A percentile compares a stretch with the other conserved stretches of the same genome.
Conservation (phyloP, 2,329 filamentous ascomycete genomes). For the Fusarium brevicatenulatum region DNA sequence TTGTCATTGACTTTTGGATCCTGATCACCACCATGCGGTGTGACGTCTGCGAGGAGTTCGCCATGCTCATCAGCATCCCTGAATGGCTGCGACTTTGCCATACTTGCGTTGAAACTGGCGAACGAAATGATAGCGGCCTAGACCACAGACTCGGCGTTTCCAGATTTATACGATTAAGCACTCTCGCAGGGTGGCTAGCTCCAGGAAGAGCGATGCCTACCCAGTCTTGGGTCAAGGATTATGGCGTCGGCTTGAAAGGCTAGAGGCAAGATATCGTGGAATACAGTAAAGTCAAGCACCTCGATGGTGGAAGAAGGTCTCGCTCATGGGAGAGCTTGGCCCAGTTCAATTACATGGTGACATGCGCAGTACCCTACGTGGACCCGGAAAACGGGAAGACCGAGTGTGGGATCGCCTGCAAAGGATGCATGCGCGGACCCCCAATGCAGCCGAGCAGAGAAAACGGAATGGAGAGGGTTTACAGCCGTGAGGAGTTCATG, state of each 20-base stretch:
- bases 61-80: conserved; percentile 40
- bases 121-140: fast-evolving
- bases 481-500: background rate
- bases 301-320: background rate
- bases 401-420: background rate
- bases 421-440: background rate
- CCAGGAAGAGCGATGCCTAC: fast-evolving
- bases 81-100: conserved; percentile 47
- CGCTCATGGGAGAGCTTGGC: background rate
- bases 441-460: background rate
- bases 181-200: background rate
- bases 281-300: fast-evolving
- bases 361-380: background rate
- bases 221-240: fast-evolving
- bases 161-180: background rate
- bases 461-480: background rate
- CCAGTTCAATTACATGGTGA: background rate
- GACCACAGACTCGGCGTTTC: fast-evolving
- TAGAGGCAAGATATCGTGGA: background rate
- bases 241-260: background rate
- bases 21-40: conserved; percentile 44
- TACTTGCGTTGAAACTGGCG: conserved; percentile 30
- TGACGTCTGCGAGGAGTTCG: conserved; percentile 19
- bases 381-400: fast-evolving
- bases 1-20: conserved; percentile 38